Conservation (phyloP, 1,284 basidiomycete genomes). For the Acaromyces ingoldii region DNA sequence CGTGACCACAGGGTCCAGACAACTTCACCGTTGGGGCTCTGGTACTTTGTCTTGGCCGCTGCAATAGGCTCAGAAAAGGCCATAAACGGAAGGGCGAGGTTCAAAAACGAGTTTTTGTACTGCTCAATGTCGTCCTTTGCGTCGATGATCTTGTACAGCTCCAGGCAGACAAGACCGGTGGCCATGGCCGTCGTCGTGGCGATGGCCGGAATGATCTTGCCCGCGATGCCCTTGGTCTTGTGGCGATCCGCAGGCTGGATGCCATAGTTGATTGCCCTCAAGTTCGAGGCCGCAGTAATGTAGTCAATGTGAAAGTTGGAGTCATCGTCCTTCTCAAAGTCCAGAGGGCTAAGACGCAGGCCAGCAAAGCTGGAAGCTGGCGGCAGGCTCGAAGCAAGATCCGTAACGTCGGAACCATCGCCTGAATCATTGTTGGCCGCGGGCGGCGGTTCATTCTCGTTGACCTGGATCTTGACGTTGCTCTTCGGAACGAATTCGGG, state of each 20-base stretch:
- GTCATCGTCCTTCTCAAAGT: constrained; percentile 99
- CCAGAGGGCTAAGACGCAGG: constrained; percentile 87
- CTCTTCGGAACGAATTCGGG: constrained; percentile 90
- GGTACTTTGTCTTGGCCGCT: constrained; percentile 56
- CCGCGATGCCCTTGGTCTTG: constrained; percentile 96
- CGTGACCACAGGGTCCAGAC: constrained; percentile 97
- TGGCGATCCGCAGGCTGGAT: constrained; percentile 85
- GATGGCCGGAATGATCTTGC: constrained; percentile 99
- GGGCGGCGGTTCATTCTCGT: constrained; percentile 70
- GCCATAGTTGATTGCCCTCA: constrained; percentile 91
- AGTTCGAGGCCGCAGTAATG: constrained; percentile 95
- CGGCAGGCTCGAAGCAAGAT: constrained; percentile 42
- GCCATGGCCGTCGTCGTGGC: constrained; percentile 95
- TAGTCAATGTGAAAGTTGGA: constrained; percentile 98
- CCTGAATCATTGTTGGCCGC: constrained; percentile 70
- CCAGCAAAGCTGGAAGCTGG: constrained; percentile 68
- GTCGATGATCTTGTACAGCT: constrained; percentile 92
- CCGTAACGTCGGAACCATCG: constrained; percentile 25
- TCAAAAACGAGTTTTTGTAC: constrained; percentile 97
- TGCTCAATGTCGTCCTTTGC: constrained; percentile 85
- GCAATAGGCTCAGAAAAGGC: constrained; percentile 97
- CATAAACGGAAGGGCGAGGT: constrained; percentile 96
- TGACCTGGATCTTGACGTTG: constrained; percentile 90
- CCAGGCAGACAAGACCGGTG: constrained; percentile 84
- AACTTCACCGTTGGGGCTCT: constrained; percentile 51